Percentiles rank a stretch among this genome's conserved stretches.
phyloP scores from a whole-genome alignment of 2,329 filamentous ascomycete genomes.

The Xylaria arbuscula region DNA sequence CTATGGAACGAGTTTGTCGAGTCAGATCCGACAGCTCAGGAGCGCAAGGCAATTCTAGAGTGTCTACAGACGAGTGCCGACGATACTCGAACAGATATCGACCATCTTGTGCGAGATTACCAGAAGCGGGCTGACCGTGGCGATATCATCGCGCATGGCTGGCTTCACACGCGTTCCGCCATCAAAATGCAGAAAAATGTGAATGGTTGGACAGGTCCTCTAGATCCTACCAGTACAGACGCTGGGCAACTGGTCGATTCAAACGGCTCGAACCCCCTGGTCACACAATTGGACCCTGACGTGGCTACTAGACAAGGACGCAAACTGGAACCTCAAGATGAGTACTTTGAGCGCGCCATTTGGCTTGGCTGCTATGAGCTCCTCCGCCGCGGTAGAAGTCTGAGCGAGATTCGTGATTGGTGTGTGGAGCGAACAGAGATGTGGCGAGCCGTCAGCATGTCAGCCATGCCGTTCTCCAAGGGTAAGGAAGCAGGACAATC shows the following conservation, averaged over 20 bases:
- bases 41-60: slow-evolving; percentile 82
- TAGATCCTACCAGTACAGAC: slow-evolving; percentile 71
- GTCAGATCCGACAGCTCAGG: slow-evolving; percentile 76
- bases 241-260: slow-evolving; percentile 67
- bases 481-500: slow-evolving; percentile 56
- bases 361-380: slow-evolving; percentile 97
- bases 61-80: slow-evolving; percentile 87
- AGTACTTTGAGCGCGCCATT: slow-evolving; percentile 87
- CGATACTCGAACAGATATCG: slow-evolving; percentile 73
- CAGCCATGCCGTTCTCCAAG: slow-evolving; percentile 72
- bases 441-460: slow-evolving; percentile 88
- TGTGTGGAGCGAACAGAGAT: slow-evolving; percentile 85
- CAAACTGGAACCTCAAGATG: slow-evolving; percentile 82
- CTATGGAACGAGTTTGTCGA: slow-evolving; percentile 79
- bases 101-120: slow-evolving; percentile 79
- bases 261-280: slow-evolving; percentile 71
- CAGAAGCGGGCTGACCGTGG: slow-evolving; percentile 81
- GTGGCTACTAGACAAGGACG: slow-evolving; percentile 82
- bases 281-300: slow-evolving; percentile 93
- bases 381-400: slow-evolving; percentile 82
- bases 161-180: slow-evolving; percentile 88
- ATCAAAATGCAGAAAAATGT: slow-evolving; percentile 92
- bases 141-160: slow-evolving; percentile 86
- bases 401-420: slow-evolving; percentile 83
- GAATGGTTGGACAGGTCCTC: slow-evolving; percentile 71